These are phyloP conservation scores for Zelopaecilomyces penicillatus DNA, from an alignment of 2,329 filamentous ascomycete species.

Conservation along the genomic window DNA sequence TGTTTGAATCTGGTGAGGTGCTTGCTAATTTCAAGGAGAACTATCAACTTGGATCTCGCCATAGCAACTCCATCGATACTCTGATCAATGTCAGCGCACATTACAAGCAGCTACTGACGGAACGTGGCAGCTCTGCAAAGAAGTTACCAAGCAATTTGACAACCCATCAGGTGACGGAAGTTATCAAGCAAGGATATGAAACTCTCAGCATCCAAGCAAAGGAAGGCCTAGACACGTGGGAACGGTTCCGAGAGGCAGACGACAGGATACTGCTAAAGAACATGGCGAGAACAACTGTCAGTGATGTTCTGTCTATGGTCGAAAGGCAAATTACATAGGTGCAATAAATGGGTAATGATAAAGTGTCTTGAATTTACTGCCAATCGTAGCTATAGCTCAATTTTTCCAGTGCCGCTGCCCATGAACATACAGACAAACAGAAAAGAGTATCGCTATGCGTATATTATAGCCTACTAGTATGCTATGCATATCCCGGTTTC, in stretches of 20 bases:
- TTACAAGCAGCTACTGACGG: constrained; percentile 74
- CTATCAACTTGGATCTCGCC: constrained; percentile 52
- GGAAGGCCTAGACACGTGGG: constrained; percentile 80
- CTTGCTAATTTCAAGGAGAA: constrained; percentile 73
- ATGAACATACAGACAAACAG: too few relatives aligned
- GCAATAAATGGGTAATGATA: too few relatives aligned
- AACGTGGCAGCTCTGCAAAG: constrained; percentile 31
- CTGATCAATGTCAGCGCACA: constrained; percentile 76
- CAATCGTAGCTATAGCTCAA: not conserved
- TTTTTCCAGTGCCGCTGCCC: too few relatives aligned
- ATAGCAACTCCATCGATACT: constrained; percentile 69
- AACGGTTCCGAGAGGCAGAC: constrained; percentile 78
- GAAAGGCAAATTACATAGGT: constrained; percentile 21
- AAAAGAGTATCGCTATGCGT: too few relatives aligned
- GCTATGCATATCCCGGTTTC: too few relatives aligned
- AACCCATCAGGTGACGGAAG: constrained; percentile 73
- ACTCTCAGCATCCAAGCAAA: constrained; percentile 84
- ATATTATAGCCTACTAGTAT: too few relatives aligned
- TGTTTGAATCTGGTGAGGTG: constrained; percentile 83
- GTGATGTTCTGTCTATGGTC: constrained; percentile 45
- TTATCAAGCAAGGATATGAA: constrained; percentile 96
- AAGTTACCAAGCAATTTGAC: constrained; percentile 61
- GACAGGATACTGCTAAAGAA: constrained; percentile 80
- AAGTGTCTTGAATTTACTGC: too few relatives aligned
- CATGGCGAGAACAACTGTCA: constrained; percentile 70